Evolutionary conservation across 495 filamentous ascomycete genomes (phyloP).

Genomic region (Podospora pseudocomata): DNA sequence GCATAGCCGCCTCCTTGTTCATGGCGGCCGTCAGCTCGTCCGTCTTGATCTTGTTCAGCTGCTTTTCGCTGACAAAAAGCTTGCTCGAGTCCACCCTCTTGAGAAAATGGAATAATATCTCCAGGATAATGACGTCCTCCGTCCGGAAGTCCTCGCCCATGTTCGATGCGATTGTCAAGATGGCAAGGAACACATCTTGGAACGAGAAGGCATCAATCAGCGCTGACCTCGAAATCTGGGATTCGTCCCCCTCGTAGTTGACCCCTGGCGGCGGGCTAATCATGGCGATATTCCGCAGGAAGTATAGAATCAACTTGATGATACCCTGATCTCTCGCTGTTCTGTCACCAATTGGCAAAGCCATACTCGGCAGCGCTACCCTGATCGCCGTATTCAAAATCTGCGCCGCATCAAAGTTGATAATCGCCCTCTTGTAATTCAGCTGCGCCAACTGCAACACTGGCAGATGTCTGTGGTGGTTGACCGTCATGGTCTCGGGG

Average conservation of each 20-base stretch:
- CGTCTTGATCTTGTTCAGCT: constrained; percentile 60
- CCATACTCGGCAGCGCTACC: constrained; percentile 84
- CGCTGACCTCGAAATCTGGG: constrained; percentile 82
- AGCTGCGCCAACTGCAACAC: constrained; percentile 84
- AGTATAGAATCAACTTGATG: constrained; percentile 85
- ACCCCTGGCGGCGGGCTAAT: constrained; percentile 64
- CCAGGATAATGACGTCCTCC: constrained; percentile 81
- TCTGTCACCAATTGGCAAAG: constrained; percentile 69
- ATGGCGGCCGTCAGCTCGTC: constrained; percentile 73
- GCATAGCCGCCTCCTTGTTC: constrained; percentile 74
- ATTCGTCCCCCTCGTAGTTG: constrained; percentile 65
- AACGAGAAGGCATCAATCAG: constrained; percentile 82
- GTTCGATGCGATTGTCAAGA: constrained; percentile 83
- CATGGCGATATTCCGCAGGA: constrained; percentile 81
- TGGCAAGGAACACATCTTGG: constrained; percentile 82
- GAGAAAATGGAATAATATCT: constrained; percentile 84
- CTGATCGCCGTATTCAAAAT: constrained; percentile 76
- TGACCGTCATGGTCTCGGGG: constrained; percentile 72
- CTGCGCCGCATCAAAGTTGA: constrained; percentile 70
- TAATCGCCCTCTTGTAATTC: constrained; percentile 80
- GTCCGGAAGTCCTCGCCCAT: constrained; percentile 88
- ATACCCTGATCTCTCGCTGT: constrained; percentile 82
- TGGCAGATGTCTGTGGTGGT: constrained; percentile 86
- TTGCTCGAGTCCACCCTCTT: constrained; percentile 85
- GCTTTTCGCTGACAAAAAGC: constrained; percentile 76